Evolutionary conservation across 768 basidiomycete genomes (phyloP), one percentile per base, ranked within the genome.

Genomic region (Solioccasus polychromus): DNA sequence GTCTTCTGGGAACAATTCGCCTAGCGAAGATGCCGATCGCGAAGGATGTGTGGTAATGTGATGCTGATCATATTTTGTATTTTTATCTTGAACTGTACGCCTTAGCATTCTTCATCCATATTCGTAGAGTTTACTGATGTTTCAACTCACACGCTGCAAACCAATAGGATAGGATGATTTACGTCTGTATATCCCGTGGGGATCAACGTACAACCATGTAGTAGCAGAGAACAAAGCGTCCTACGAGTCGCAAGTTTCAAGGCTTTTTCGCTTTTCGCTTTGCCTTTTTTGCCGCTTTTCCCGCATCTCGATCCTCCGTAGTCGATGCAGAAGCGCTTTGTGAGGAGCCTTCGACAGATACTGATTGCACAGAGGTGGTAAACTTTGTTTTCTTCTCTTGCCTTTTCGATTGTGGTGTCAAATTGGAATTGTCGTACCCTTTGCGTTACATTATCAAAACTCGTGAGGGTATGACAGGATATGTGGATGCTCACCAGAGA

Each of bases 11-110:
- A 67, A 68, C 36, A 74, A 60, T 47, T 77, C 83, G 23, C 81
- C 79, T 10, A 66, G 69, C 23, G 63, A 71, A 25, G 62, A 76
- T 19, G 37, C 66, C 40, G 75, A 74, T 49, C 74, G 77, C 30
- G 84, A 83, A 31, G 78, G 80, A 28, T 88, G 86, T 71, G 75
- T 74, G 42, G 68, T 85, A 58, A 88, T 85, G 84, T 88, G 74
- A 60, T 11, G 35, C 24, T 8, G 36, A 35, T 40, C 19, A 25
- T 24, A 32, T 72, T 53, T 39, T 54, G 55, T 61, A 54, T 62
- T 45, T 53, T 54, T 59, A 52, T 50, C 56, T 42, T 53, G 47
- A 44, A 37, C 53, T 61, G 55, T 61, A 60, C 50, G 55, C 49
- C 62, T 63, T 67, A 54, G 57, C 47, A 29, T 51, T 45, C 20